Conservation (phyloP, 805 yeast species). For the Monosporozyma siamensis region DNA sequence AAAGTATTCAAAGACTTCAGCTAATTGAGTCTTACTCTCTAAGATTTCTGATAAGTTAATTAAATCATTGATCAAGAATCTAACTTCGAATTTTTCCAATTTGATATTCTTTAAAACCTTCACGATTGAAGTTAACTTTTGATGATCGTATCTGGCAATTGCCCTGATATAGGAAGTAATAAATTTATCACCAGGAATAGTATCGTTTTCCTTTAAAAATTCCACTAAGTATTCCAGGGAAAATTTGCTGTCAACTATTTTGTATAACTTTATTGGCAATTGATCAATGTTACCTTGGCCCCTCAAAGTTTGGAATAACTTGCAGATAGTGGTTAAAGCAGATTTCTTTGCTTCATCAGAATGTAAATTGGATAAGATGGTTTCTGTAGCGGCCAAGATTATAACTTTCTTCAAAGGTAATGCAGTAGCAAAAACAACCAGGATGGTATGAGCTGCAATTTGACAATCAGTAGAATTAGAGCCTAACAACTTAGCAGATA, state of each 20-base stretch:
- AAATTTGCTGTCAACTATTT: conserved; percentile 24
- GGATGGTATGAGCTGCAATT: conserved; percentile 72
- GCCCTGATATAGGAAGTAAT: conserved; percentile 38
- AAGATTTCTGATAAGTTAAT: conserved; percentile 31
- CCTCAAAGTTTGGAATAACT: conserved; percentile 40
- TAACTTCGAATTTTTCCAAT: conserved; percentile 32
- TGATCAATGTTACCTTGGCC: conserved; percentile 35
- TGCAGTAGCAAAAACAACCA: conserved; percentile 70
- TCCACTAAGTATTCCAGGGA: conserved; percentile 13
- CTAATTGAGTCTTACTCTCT: conserved; percentile 33
- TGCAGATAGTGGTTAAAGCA: conserved; percentile 40
- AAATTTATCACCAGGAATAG: conserved; percentile 30
- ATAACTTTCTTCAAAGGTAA: conserved; percentile 49
- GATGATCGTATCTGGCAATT: conserved; percentile 36
- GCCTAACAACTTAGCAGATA: conserved; percentile 45
- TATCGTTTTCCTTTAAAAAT: conserved; percentile 21
- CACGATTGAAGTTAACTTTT: conserved; percentile 30
- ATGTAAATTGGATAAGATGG: conserved; percentile 42
- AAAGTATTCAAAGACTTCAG: conserved; percentile 34
- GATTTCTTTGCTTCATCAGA: conserved; percentile 32
- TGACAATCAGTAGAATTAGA: conserved; percentile 51
- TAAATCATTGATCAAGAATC: conserved; percentile 32
- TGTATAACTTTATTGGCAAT: conserved; percentile 32
- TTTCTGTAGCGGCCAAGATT: conserved; percentile 50
- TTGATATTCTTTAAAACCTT: conserved; percentile 29